Base-by-base conservation (phyloP, 495 filamentous ascomycete species). In the Penicillium arizonense region DNA sequence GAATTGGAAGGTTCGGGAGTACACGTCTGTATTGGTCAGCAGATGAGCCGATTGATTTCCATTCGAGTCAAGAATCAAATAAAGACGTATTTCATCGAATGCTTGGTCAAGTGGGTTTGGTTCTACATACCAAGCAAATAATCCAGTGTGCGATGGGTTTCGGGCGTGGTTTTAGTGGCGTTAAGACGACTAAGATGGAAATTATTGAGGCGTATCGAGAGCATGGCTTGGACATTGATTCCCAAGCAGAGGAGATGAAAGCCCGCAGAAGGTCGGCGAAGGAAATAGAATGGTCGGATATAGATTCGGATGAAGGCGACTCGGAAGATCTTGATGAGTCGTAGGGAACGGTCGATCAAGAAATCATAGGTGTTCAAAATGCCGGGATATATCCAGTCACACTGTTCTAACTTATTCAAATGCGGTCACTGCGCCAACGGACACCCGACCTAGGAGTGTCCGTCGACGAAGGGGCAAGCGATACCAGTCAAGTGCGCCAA, bases 11-110 rank as follows among this genome's bases (percentile, higher is more conserved):
- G 1, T 54, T 8, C 18, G 36, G 5, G 18, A 21, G 1, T 1
- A 24, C 16, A 34, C 34, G 20, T 16, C 7, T 55, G 4, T 55
- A 34, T 44, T 55, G 53, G 53, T 50, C 46, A 12, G 18, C 46
- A 8, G 46, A 50, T 28, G 45, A 45, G 4, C 38, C 46, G 14
- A 49, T 44, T 23, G 2, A 9, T 10, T 44, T 44, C 20, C 1
- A 33, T 9, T 3, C 4, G 13, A 55, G 53, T 2, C 7, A 23
- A 18, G 5, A 38, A 11, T 1, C 5, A 7, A 50, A 43, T 8
- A n/a, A 32, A 3, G 33, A 55, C n/a, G 39, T 3, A 12, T 55
- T 55, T 16, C 16, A 50, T 45, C 53, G 12, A 24, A 45, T 44
- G 10, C 4, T 50, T 4, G 14, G 14, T 16, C 13, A 50, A 14